phyloP scores from a whole-genome alignment of 2,329 filamentous ascomycete genomes.

The Aspergillus alliaceus region DNA sequence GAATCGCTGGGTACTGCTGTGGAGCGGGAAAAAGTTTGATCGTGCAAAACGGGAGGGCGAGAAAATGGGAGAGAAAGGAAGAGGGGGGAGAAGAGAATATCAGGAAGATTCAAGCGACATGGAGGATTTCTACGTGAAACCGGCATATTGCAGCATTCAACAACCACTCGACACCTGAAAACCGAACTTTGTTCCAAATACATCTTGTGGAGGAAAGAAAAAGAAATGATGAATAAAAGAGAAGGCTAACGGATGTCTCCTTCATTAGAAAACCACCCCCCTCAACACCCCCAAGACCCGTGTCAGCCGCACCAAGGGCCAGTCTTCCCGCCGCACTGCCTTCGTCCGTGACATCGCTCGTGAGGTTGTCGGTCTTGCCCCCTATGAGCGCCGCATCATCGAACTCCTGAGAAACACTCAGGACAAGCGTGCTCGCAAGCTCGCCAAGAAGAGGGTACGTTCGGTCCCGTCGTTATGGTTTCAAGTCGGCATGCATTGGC shows the following conservation, averaged over 20 bases:
- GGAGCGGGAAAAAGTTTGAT: not conserved
- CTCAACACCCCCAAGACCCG: conserved; percentile 72
- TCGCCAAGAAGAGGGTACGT: conserved; percentile 97
- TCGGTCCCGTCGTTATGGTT: conserved; percentile 5
- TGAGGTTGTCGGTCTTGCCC: conserved; percentile 93
- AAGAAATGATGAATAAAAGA: too few relatives aligned
- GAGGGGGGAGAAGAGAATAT: not conserved
- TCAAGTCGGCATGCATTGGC: not conserved
- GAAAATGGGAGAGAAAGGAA: not conserved
- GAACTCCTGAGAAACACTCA: conserved; percentile 98
- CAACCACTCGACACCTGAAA: conserved; percentile 2
- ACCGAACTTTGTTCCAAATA: not conserved
- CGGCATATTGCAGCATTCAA: not conserved
- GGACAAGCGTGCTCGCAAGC: conserved; percentile 98
- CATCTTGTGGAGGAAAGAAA: not conserved
- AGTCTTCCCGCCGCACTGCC: conserved; percentile 92
- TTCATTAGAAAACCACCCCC: conserved; percentile 74
- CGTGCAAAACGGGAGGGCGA: not conserved
- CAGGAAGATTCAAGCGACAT: not conserved
- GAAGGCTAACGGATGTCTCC: conserved; percentile 40
- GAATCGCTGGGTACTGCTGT: not conserved
- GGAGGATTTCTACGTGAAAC: not conserved
- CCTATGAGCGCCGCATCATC: conserved; percentile 98
- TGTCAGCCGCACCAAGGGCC: conserved; percentile 86
- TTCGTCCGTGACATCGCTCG: conserved; percentile 98